A percentile compares a stretch with the other conserved stretches of the same genome.
Conservation (phyloP, 352 stramenopile genomes). For the Phytophthora rubi region DNA sequence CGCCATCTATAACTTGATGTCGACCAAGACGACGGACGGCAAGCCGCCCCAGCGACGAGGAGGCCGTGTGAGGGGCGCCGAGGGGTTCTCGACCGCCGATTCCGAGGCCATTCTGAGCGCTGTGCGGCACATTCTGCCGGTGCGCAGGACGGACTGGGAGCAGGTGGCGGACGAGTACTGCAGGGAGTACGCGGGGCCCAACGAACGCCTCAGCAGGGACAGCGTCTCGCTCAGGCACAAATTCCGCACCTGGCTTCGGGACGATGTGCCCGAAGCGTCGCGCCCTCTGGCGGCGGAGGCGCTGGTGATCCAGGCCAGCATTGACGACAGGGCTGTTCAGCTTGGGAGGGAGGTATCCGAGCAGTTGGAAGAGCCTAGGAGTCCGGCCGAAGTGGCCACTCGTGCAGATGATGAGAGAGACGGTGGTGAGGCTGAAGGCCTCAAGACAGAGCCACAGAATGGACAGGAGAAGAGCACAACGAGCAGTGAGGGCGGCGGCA, state of each 20-base stretch:
- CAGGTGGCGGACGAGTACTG: constrained; percentile 35
- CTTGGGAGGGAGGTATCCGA: not conserved
- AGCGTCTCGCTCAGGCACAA: constrained; percentile 40
- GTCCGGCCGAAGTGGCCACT: not conserved
- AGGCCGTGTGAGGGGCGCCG: constrained; percentile 31
- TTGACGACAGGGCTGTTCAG: constrained; percentile 26
- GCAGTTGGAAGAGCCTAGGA: not conserved
- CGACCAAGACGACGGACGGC: constrained; percentile 28
- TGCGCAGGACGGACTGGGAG: constrained; percentile 31
- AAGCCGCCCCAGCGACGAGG: constrained; percentile 33
- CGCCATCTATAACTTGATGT: constrained; percentile 22
- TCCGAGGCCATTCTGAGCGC: constrained; percentile 24
- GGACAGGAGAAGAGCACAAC: constrained; percentile 5
- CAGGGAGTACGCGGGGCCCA: constrained; percentile 28
- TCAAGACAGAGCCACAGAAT: not conserved
- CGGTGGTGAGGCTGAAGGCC: constrained; percentile 1
- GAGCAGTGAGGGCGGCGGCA: constrained; percentile 19
- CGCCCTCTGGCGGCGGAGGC: constrained; percentile 27
- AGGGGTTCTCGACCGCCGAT: constrained; percentile 36
- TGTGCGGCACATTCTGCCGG: constrained; percentile 25
- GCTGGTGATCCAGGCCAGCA: constrained; percentile 25
- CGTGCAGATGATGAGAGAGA: constrained; percentile 2
- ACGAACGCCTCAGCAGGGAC: constrained; percentile 28
- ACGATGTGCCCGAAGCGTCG: constrained; percentile 10
- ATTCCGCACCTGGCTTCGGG: constrained; percentile 37